phyloP scores from a whole-genome alignment of 306 rosid species.

The Clitoria ternatea region DNA sequence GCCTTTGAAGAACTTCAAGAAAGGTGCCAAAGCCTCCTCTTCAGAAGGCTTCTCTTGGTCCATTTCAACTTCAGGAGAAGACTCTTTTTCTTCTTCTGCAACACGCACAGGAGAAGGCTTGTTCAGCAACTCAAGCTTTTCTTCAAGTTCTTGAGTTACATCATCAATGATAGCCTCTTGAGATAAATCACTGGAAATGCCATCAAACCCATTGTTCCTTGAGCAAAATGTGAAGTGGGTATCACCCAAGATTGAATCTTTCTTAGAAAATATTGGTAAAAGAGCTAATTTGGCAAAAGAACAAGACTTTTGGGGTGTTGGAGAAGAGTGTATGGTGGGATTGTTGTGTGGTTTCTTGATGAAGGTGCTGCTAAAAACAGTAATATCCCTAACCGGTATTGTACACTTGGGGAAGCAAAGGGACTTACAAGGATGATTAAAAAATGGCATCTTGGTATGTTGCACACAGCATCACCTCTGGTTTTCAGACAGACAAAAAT shows the following conservation, averaged over 20 bases:
- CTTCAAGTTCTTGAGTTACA: constrained; percentile 45
- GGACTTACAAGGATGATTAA: constrained; percentile 48
- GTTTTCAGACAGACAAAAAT: constrained; percentile 11
- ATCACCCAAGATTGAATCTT: constrained; percentile 31
- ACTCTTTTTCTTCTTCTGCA: constrained; percentile 16
- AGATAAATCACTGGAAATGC: constrained; percentile 47
- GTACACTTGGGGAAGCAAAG: constrained; percentile 28
- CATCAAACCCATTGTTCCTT: constrained; percentile 48
- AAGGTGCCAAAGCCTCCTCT: constrained; percentile 76
- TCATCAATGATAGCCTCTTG: constrained; percentile 35
- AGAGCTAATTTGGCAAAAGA: constrained; percentile 23
- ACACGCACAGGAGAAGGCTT: constrained; percentile 64
- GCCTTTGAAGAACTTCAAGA: constrained; percentile 75
- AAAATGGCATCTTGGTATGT: constrained; percentile 49
- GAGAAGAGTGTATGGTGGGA: constrained; percentile 8
- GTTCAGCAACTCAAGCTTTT: constrained; percentile 60
- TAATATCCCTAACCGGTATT: neutral
- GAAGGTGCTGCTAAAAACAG: constrained; percentile 17
- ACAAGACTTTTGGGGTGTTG: constrained; percentile 8
- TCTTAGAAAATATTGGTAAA: constrained; percentile 28
- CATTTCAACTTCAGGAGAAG: constrained; percentile 36
- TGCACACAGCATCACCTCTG: constrained; percentile 48
- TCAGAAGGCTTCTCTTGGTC: constrained; percentile 33
- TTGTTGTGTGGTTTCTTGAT: constrained; percentile 5
- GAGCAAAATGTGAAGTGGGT: constrained; percentile 54